Evolutionary conservation across 2,329 filamentous ascomycete species (phyloP).

Genomic region (Xylaria sp.): DNA sequence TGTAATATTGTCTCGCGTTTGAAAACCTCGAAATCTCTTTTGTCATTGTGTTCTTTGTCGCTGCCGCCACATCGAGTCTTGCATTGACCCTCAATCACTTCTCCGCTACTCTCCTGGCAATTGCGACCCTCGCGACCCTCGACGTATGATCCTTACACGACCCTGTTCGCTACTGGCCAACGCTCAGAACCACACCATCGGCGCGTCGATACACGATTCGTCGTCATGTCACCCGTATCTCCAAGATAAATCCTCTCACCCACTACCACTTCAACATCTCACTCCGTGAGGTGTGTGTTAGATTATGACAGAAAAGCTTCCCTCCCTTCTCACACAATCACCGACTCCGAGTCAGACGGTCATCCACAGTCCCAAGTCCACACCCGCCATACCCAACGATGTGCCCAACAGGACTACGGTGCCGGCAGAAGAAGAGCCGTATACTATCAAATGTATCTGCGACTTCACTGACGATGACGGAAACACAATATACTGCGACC

Average conservation of each 20-base stretch:
- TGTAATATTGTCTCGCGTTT: conserved; percentile 33
- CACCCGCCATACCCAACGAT: conserved; percentile 54
- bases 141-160: conserved; percentile 33
- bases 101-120: conserved; percentile 21
- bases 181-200: conserved; percentile 29
- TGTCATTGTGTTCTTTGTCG: conserved; percentile 45
- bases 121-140: conserved; percentile 26
- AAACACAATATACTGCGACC: conserved; percentile 95
- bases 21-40: conserved; percentile 41
- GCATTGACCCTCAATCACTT: conserved; percentile 15
- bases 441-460: conserved; percentile 98
- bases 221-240: conserved; percentile 68
- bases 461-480: conserved; percentile 94
- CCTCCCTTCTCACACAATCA: conserved; percentile 64
- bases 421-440: conserved; percentile 78
- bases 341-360: conserved; percentile 64
- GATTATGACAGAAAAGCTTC: conserved; percentile 72
- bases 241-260: conserved; percentile 56
- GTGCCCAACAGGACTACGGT: conserved; percentile 60
- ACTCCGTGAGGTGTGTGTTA: conserved; percentile 58
- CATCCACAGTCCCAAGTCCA: conserved; percentile 53
- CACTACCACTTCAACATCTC: conserved; percentile 43
- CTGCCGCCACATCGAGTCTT: conserved; percentile 31
- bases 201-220: conserved; percentile 58
- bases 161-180: conserved; percentile 24